These are phyloP conservation scores for Halteria grandinella DNA, from an alignment of 73 alveolate species.

Conservation along the genomic window DNA sequence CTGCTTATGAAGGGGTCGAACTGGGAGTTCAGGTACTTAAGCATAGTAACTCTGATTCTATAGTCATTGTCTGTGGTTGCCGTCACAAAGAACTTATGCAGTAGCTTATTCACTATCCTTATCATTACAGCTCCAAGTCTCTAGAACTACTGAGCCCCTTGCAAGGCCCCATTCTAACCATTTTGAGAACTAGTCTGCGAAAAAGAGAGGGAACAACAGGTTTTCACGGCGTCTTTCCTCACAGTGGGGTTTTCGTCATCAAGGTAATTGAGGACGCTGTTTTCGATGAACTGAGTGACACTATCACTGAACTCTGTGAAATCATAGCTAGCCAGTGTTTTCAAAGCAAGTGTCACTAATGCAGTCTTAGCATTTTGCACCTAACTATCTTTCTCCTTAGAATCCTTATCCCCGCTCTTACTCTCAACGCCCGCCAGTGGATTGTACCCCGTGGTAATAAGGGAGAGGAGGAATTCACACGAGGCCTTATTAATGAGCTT, in stretches of 20 bases:
- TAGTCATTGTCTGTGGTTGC: slow-evolving; percentile 87
- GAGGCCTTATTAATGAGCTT: slow-evolving; percentile 28
- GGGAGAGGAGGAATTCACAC: slow-evolving; percentile 33
- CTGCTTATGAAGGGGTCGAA: slow-evolving; percentile 77
- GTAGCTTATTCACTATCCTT: slow-evolving; percentile 71
- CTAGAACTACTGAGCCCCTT: neutral
- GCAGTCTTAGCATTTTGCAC: slow-evolving; percentile 26
- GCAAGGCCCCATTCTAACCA: too few species aligned
- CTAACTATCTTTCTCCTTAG: slow-evolving; percentile 11
- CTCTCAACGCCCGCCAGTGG: too few species aligned
- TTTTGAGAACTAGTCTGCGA: slow-evolving; percentile 42
- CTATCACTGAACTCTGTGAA: slow-evolving; percentile 63
- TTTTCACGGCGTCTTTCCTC: slow-evolving; percentile 68
- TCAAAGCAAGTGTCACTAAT: slow-evolving; percentile 61
- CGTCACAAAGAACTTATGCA: slow-evolving; percentile 80
- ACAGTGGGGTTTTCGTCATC: slow-evolving; percentile 63
- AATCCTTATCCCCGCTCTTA: neutral
- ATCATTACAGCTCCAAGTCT: slow-evolving; percentile 68
- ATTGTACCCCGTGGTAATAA: too few species aligned
- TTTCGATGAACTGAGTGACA: slow-evolving; percentile 69
- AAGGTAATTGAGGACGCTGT: slow-evolving; percentile 58
- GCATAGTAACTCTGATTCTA: slow-evolving; percentile 82
- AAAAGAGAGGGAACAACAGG: slow-evolving; percentile 60
- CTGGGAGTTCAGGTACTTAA: slow-evolving; percentile 75
- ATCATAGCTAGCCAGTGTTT: slow-evolving; percentile 64